A percentile compares a stretch with the other conserved stretches of the same genome.
Evolutionary conservation across 2,329 filamentous ascomycete genomes (phyloP).

Genomic region (Corynespora cassiicola): DNA sequence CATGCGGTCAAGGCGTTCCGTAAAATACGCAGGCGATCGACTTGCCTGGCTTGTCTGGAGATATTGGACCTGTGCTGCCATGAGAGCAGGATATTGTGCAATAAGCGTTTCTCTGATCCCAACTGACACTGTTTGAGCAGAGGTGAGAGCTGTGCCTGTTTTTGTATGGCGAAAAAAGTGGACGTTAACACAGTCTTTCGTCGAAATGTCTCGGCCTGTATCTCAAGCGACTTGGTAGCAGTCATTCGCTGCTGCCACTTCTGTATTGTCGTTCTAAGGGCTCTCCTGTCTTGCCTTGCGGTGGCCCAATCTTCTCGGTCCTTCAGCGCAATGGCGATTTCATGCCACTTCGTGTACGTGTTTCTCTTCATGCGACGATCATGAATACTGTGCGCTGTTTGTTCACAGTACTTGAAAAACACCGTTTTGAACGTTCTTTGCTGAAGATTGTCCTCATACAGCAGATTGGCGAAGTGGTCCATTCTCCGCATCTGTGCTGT

Average conservation of each 20-base stretch:
- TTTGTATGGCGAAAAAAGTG: slow-evolving; percentile 34
- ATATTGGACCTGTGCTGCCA: slow-evolving; percentile 56
- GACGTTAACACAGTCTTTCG: slow-evolving; percentile 25
- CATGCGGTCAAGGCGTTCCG: slow-evolving; percentile 66
- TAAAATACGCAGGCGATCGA: slow-evolving; percentile 60
- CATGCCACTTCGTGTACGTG: slow-evolving; percentile 34
- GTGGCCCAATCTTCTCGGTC: slow-evolving; percentile 32
- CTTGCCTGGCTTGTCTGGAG: slow-evolving; percentile 55
- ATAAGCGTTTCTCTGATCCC: slow-evolving; percentile 53
- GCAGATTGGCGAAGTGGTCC: slow-evolving; percentile 34
- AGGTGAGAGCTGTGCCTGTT: slow-evolving; percentile 50
- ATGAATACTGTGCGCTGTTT: slow-evolving; percentile 40
- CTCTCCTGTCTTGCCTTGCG: slow-evolving; percentile 22
- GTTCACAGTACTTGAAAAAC: slow-evolving; percentile 45
- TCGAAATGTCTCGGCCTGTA: slow-evolving; percentile 44
- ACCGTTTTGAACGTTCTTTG: slow-evolving; percentile 41
- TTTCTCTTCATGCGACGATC: slow-evolving; percentile 32
- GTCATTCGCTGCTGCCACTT: slow-evolving; percentile 26
- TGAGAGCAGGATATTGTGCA: slow-evolving; percentile 53
- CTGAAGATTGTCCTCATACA: slow-evolving; percentile 42
- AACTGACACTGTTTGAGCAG: slow-evolving; percentile 51
- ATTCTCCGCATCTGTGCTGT: slow-evolving; percentile 44
- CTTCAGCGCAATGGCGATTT: slow-evolving; percentile 28
- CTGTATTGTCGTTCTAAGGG: slow-evolving; percentile 34
- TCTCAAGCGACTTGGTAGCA: slow-evolving; percentile 34